Evolutionary conservation across 179 eudicot species (phyloP), one percentile per base, ranked within the genome.

Genomic region (Vitellaria paradoxa): DNA sequence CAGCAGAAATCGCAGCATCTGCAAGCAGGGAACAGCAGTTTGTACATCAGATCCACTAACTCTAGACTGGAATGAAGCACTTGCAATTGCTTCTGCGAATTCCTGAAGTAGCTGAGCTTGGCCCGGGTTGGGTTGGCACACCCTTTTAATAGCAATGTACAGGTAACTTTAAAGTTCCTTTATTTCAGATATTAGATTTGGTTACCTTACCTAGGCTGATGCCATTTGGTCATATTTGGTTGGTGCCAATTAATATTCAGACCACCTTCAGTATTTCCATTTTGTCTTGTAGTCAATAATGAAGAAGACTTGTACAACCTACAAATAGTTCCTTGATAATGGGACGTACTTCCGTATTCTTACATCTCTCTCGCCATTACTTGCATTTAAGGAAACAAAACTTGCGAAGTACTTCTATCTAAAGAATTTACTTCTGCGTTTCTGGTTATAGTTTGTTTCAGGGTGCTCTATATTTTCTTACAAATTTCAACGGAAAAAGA

Each of bases 81-180:
- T 26, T 69, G 53, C 30, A 71, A 81, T 23, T 66, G 63, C 50
- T 75, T 61, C 75, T 30, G 70, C 73, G 24, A 23, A 64, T 81
- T 81, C 80, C 77, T 73, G 71, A 80, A 68, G 62, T 17, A 77
- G 82, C 79, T 86, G 86, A 55, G 84, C 89, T 80, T 84, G 78
- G 37, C 83, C 81, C 82, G 47, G 83, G 70, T 76, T 46, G 45
- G 70, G 75, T 82, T 76, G 76, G 82, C 91, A 87, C 79, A 85
- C 87, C 75, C 81, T 83, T 80, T 53, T 73, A 82, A 74, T 80
- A 82, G 73, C 85, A 67, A 24, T 85, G 90, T 91, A 85, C 91
- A 94, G 98, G 98, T 93, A 81, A 83, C 77, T n/a, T 17, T 60
- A 66, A n/a, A 49, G 26, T 76, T 52, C 64, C 53, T 40, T 65